phyloP scores from a whole-genome alignment of 2,329 filamentous ascomycete genomes.

The Talaromyces funiculosus region DNA sequence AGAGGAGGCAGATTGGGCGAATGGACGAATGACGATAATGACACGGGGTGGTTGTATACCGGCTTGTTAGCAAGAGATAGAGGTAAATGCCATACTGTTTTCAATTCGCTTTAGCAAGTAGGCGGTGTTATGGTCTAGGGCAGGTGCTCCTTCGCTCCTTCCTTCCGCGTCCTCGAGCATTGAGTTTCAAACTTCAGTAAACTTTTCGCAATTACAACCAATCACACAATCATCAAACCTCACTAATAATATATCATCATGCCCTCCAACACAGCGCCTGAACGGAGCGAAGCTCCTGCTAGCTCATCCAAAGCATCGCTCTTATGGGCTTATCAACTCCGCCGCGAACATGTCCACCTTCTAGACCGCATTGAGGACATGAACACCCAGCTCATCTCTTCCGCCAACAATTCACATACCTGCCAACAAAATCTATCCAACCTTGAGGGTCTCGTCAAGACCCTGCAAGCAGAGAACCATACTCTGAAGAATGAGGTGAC shows the following conservation, averaged over 20 bases:
- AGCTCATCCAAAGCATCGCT: slow-evolving; percentile 20
- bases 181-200: not conserved
- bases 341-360: slow-evolving; percentile 31
- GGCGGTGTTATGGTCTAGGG: not conserved
- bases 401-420: slow-evolving; percentile 5
- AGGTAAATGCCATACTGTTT: slow-evolving; percentile 29
- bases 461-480: slow-evolving; percentile 13
- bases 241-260: not conserved
- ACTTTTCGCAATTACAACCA: not conserved
- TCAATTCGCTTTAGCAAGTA: not conserved
- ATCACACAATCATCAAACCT: not conserved
- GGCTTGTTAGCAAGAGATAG: slow-evolving; percentile 29
- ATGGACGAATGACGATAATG: slow-evolving; percentile 28
- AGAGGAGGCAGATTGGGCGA: slow-evolving; percentile 20
- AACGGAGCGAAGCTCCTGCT: slow-evolving; percentile 2
- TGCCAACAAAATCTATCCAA: slow-evolving; percentile 5
- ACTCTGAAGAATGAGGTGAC: slow-evolving; percentile 12
- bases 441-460: slow-evolving; percentile 10
- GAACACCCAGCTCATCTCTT: slow-evolving; percentile 15
- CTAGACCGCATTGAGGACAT: slow-evolving; percentile 23
- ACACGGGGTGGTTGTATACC: slow-evolving; percentile 27
- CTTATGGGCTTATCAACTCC: slow-evolving; percentile 37
- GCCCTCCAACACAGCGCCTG: slow-evolving; percentile 2
- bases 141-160: slow-evolving; percentile 1
- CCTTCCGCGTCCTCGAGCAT: not conserved